Conservation (phyloP, 306 rosid species). For the Dicorynia guianensis region DNA sequence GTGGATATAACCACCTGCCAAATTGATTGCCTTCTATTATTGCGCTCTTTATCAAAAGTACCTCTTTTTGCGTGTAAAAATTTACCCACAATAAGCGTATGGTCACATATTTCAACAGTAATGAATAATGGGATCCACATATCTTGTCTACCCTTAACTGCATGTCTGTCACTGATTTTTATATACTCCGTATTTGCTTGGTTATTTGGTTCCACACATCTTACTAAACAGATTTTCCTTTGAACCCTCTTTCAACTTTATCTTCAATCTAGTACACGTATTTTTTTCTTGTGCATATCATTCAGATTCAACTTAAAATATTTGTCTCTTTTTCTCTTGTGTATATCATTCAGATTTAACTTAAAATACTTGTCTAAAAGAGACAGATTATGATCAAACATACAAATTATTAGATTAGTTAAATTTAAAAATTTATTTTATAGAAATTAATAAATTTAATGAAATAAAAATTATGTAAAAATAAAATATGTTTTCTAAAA, state of each 20-base stretch:
- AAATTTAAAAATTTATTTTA: no score
- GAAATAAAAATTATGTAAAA: no score
- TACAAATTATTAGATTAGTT: no score
- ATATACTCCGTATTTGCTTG: not conserved
- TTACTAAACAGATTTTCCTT: constrained; percentile 2
- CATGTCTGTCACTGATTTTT: not conserved
- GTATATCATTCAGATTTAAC: no score
- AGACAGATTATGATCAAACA: no score
- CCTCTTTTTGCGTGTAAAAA: not conserved
- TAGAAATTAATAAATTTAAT: no score
- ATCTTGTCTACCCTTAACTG: not conserved
- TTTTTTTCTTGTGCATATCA: no score
- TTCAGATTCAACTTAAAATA: no score
- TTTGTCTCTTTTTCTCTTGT: no score
- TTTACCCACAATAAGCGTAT: not conserved
- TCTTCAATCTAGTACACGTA: not conserved
- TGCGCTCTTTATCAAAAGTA: not conserved
- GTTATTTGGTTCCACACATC: no score
- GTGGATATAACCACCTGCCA: constrained; percentile 23
- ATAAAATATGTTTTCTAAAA: no score
- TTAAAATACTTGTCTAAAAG: no score
- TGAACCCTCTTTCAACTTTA: not conserved
- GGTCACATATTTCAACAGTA: not conserved
- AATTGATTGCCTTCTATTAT: not conserved
- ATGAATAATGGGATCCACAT: not conserved